phyloP scores from a whole-genome alignment of 495 filamentous ascomycete genomes.

The Neurospora intermedia region DNA sequence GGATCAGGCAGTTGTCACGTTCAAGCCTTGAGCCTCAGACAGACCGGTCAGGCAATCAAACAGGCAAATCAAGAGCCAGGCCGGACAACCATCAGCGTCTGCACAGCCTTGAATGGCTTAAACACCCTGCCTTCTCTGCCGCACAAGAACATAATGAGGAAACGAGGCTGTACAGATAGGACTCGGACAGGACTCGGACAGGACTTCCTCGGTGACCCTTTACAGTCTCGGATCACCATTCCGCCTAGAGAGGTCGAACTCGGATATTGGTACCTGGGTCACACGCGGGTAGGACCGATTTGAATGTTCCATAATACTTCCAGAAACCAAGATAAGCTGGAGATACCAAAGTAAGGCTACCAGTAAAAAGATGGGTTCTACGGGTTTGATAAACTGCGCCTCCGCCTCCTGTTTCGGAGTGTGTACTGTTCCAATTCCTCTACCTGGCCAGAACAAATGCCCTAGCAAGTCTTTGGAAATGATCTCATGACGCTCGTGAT shows the following conservation, averaged over 20 bases:
- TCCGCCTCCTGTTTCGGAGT: background rate
- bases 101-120: background rate
- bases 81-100: background rate
- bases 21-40: background rate
- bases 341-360: background rate
- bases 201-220: background rate
- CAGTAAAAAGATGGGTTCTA: background rate
- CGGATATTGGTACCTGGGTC: background rate
- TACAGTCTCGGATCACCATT: background rate
- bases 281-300: background rate
- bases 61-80: background rate
- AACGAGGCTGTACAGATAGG: background rate
- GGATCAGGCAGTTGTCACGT: background rate
- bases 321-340: background rate
- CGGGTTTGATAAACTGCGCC: background rate
- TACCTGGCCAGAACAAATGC: background rate
- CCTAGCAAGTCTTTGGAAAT: background rate
- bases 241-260: background rate
- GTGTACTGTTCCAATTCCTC: background rate
- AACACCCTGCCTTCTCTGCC: background rate
- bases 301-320: background rate
- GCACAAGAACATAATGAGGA: background rate
- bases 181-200: background rate
- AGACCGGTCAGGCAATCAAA: background rate
- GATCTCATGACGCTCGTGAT: background rate